Base-by-base conservation (phyloP, 768 basidiomycete genomes). In the Trametes cubensis region DNA sequence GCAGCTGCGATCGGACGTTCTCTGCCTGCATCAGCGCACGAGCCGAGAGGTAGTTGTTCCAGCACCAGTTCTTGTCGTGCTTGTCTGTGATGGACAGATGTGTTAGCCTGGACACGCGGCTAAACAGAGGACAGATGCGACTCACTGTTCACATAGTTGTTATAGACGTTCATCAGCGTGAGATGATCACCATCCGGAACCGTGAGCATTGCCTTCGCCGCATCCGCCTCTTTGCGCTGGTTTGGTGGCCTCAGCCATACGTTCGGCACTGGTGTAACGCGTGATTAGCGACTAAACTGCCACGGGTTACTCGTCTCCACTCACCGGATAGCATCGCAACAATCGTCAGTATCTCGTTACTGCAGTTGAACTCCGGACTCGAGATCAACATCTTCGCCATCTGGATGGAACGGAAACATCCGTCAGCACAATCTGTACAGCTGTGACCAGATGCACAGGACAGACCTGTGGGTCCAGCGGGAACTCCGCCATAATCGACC, bases 171-270 rank as follows among this genome's bases (percentile, higher is more conserved):
- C 40, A 98, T 81, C 34, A 99, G 75, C 0, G 94, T 97, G 41
- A 98, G 75, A 73, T 99, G 97, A 71, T 99, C 97, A n/a, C 97
- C 92, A 62, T 94, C 94, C 0, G 96, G 97, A 51, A 98, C 89
- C 10, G 88, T 89, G 55, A 98, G 81, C 63, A 89, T 66, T 2
- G 90, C 89, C 74, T 97, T 98, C 4, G 97, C 95, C 39, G 86
- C 85, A 71, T 98, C 96, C 17, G 97, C 95, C 69, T 97, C 94
- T 68, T 89, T 90, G 56, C 92, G 82, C 60, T 89, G 88, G 67
- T 89, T 92, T 60, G 88, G 87, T 1, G 96, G 97, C 40, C 96
- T 86, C 52, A 96, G 76, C 88, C 94, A 98, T n/a, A 97, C 84
- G 71, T 91, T 97, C 0, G 97, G 95, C 0, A 96, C 94, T 89